phyloP scores from a whole-genome alignment of 129 eudicot genomes.

The Flaveria linearis region DNA sequence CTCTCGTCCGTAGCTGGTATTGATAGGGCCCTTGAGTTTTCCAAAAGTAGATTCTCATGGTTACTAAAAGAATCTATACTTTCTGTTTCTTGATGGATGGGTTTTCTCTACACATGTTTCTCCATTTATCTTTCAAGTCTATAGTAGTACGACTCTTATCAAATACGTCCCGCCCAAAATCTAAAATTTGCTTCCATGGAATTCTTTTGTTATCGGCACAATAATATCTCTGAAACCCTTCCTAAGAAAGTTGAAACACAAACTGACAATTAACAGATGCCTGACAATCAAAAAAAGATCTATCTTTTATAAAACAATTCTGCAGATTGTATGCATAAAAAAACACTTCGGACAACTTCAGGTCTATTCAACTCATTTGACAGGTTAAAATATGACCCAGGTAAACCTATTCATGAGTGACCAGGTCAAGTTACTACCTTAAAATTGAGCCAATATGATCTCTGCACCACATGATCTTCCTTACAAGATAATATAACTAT shows the following conservation, averaged over 20 bases:
- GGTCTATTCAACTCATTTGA: too few relatives aligned
- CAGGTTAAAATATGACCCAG: background rate
- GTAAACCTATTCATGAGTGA: background rate
- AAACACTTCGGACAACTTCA: background rate
- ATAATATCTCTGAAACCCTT: constrained; percentile 47
- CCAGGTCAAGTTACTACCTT: background rate
- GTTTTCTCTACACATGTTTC: constrained; percentile 64
- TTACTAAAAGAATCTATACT: constrained; percentile 1
- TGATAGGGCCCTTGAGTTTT: too few relatives aligned
- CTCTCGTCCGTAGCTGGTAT: too few relatives aligned
- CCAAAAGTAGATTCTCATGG: too few relatives aligned
- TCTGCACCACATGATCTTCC: background rate
- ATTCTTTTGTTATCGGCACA: constrained; percentile 31
- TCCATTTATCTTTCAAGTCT: constrained; percentile 89
- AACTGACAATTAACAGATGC: background rate
- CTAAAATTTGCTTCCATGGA: constrained; percentile 74
- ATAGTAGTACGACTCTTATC: constrained; percentile 51
- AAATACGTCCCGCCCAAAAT: constrained; percentile 55
- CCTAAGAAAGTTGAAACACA: constrained; percentile 45
- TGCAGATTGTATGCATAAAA: too few relatives aligned
- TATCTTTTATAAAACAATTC: too few relatives aligned
- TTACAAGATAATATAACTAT: background rate
- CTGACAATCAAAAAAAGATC: background rate
- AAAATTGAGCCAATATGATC: background rate
- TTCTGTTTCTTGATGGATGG: constrained; percentile 29